These are phyloP conservation scores for Lasiosphaeriaceae sp. DNA, from an alignment of 495 filamentous ascomycete genomes.

Conservation along the genomic window DNA sequence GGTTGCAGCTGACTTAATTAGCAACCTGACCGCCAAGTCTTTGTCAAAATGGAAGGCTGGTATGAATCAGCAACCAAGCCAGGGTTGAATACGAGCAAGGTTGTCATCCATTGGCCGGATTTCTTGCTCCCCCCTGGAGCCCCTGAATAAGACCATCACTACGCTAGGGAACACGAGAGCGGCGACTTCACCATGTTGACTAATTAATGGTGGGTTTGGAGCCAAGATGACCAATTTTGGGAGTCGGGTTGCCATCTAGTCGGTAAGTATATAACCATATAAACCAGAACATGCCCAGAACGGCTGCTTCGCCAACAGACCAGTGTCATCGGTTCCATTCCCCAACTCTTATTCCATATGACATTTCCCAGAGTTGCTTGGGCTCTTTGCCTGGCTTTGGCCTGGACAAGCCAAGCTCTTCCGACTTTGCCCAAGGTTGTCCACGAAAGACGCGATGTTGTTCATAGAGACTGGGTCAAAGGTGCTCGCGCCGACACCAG, in stretches of 20 bases:
- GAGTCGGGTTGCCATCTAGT: no score
- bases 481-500: constrained; percentile 10
- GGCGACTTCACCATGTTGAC: not conserved
- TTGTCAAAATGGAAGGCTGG: not conserved
- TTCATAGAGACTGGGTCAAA: constrained; percentile 4
- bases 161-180: not conserved
- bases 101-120: not conserved
- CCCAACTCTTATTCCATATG: not conserved
- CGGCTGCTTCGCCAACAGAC: not conserved
- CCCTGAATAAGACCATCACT: not conserved
- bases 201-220: not conserved
- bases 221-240: no score
- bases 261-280: not conserved
- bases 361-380: not conserved
- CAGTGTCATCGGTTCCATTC: no score
- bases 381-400: not conserved
- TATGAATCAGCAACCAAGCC: not conserved
- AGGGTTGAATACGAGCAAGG: not conserved
- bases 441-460: constrained; percentile 2
- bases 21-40: not conserved
- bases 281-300: not conserved
- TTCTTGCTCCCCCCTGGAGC: no score
- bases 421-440: constrained; percentile 6
- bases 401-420: not conserved
- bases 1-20: not conserved